phyloP scores from a whole-genome alignment of 352 stramenopile species.

The Pythium plurisporium region DNA sequence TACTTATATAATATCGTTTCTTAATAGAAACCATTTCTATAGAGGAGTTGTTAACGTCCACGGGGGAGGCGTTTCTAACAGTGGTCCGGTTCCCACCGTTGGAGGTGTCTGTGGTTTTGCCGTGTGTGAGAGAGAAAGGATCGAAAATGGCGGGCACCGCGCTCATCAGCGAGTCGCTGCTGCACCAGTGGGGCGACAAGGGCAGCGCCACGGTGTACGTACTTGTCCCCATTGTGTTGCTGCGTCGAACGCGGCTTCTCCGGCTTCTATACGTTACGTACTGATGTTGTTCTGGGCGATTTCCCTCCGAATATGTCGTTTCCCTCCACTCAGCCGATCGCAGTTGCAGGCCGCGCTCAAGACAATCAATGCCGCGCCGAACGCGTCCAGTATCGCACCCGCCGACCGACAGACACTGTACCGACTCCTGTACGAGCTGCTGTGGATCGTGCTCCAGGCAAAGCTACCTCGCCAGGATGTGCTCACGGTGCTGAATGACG shows the following conservation, averaged over 20 bases:
- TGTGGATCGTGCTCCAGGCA: conserved; percentile 65
- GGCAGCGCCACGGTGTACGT: conserved; percentile 53
- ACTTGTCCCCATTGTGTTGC: background rate
- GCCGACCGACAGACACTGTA: conserved; percentile 30
- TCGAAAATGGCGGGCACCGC: conserved; percentile 23
- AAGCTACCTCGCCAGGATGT: conserved; percentile 73
- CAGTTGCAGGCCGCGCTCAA: conserved; percentile 38
- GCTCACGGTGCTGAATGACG: conserved; percentile 64
- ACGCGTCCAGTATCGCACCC: conserved; percentile 17
- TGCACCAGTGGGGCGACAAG: conserved; percentile 65
- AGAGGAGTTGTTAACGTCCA: background rate
- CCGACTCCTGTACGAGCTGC: conserved; percentile 70
- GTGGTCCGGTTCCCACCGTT: conserved; percentile 1
- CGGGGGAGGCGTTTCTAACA: background rate
- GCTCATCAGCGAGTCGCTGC: conserved; percentile 48
- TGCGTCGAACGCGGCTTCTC: background rate
- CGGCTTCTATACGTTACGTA: background rate
- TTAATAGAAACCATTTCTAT: conserved; percentile 14
- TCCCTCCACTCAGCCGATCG: conserved; percentile 23
- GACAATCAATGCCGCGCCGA: conserved; percentile 24
- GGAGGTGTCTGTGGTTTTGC: conserved; percentile 10
- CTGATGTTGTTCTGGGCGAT: conserved; percentile 9
- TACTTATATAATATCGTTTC: conserved; percentile 19
- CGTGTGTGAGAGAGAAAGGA: conserved; percentile 13
- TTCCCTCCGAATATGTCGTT: background rate